Base-by-base conservation (phyloP, 2,329 filamentous ascomycete genomes). In the Geoglossum cookeanum region DNA sequence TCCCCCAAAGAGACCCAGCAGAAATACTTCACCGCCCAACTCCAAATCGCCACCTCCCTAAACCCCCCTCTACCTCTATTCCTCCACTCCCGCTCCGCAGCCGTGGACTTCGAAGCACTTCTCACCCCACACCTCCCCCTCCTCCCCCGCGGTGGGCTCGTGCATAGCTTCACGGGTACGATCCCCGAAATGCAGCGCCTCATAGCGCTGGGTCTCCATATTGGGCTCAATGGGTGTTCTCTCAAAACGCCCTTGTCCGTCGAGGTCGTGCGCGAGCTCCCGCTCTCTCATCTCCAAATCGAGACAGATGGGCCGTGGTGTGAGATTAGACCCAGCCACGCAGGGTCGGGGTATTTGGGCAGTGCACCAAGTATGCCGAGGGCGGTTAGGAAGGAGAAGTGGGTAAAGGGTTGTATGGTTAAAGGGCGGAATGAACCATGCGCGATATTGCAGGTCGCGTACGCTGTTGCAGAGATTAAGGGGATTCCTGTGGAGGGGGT, bases 181-280 rank as follows among this genome's bases (percentile, higher is more conserved):
- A 70, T 81, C 13, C 86, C 85, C 57, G 92, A 95, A 70, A 91
- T 95, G 84, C 72, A 77, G 58, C 80, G 87, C 62, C 72, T 97
- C 57, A 81, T 94, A 63, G 81, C 80, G 1, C 69, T 94, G 51
- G 91, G 90, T 0, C 78, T 96, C 57, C 84, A 95, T 69, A 83
- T 98, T 60, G 91, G 92, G n/a, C 80, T 96, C 60, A 98, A 98
- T 66, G 92, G 92, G 3, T 98, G 92, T 70, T 94, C 87, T 65
- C 79, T 98, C 74, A 98, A 97, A 76, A 97, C 88, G 4, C 83
- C 78, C 9, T 88, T 95, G 67, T 98, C 97, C 64, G 79, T 94
- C 45, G 83, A 79, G 13, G 90, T 96, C 2, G 88, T 96, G 9
- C 81, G 78, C 61, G 79, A 84, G 59, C 81, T 97, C 44, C 85